Evolutionary conservation across 805 yeast genomes (phyloP).

Genomic region (Kuraishia borneana): DNA sequence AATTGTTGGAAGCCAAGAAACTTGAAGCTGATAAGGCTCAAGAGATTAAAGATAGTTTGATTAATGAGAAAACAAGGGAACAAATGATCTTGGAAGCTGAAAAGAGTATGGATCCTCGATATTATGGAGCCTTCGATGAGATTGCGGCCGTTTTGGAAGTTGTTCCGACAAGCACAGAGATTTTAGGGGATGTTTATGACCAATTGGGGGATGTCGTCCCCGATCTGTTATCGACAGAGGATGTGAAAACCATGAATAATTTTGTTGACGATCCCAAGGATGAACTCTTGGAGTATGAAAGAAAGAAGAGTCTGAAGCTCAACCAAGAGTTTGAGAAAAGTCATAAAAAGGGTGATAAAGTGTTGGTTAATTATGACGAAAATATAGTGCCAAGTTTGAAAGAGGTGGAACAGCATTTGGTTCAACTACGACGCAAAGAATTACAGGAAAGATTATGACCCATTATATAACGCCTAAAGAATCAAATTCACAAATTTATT

Average conservation of each 20-base stretch:
- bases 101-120: conserved; percentile 19
- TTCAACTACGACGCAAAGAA: conserved; percentile 30
- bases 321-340: conserved; percentile 1
- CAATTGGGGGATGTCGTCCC: conserved; percentile 8
- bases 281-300: conserved; percentile 18
- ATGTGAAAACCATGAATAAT: conserved; percentile 6
- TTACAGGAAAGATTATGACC: conserved; percentile 24
- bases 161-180: no score
- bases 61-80: conserved; percentile 9
- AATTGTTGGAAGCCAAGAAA: conserved; percentile 26
- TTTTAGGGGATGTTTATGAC: conserved; percentile 6
- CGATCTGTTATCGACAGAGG: conserved; percentile 4
- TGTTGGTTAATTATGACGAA: conserved; percentile 11
- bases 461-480: no score
- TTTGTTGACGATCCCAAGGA: not conserved
- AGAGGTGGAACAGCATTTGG: conserved; percentile 34
- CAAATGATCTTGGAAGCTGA: conserved; percentile 13
- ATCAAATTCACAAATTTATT: conserved; percentile 7
- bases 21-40: conserved; percentile 11
- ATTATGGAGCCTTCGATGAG: conserved; percentile 32
- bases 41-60: conserved; percentile 7
- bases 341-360: conserved; percentile 1
- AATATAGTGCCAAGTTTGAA: conserved; percentile 20
- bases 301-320: conserved; percentile 13
- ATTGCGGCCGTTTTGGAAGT: no score